Evolutionary conservation across 768 basidiomycete genomes (phyloP), one percentile per base, ranked within the genome.

Genomic region (Glaciozyma martinii): DNA sequence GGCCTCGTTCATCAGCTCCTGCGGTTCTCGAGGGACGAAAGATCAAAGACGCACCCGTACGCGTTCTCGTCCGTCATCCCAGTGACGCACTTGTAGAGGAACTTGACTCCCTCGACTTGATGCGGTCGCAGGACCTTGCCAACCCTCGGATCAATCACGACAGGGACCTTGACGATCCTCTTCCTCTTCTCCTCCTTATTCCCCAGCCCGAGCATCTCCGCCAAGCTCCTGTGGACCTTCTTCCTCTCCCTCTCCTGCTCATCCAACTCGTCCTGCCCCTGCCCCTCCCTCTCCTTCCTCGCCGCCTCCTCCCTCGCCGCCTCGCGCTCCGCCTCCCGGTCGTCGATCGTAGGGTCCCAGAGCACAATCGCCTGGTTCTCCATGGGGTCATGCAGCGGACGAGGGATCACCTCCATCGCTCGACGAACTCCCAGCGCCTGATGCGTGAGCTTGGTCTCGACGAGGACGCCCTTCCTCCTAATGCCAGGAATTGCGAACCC

Each of bases 71-170:
- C 88, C 62, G 93, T 77, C 85, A 93, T 88, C 1, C 93, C 95
- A 0, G 92, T 95, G 7, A 92, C 86, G 76, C 93, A 95, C 76
- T 84, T 86, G 78, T 94, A 99, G 76, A 99, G 76, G 77, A 99
- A 98, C 92, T 99, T 94, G 63, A 98, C 93, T 66, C 94, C 94
- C 76, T 98, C 95, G 30, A 99, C 85, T 76, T 99, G 94, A 85
- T 99, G 94, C 25, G 94, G 94, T 53, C 94, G 83, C 32, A 99
- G 81, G 23, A 94, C 89, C 75, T 90, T 94, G 42, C 82, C 78
- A 43, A 99, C 78, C 46, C 82, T 80, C 7, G 94, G 94, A 74
- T 97, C 94, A 50, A 99, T 95, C 46, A 99, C 95, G 16, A 99
- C 94, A 4, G 94, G 88, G 5, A 99, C 90, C 77, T 95, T 98